A percentile compares a stretch with the other conserved stretches of the same genome.
Conservation (phyloP, 2,329 filamentous ascomycete genomes). For the Aspergillus sp. region DNA sequence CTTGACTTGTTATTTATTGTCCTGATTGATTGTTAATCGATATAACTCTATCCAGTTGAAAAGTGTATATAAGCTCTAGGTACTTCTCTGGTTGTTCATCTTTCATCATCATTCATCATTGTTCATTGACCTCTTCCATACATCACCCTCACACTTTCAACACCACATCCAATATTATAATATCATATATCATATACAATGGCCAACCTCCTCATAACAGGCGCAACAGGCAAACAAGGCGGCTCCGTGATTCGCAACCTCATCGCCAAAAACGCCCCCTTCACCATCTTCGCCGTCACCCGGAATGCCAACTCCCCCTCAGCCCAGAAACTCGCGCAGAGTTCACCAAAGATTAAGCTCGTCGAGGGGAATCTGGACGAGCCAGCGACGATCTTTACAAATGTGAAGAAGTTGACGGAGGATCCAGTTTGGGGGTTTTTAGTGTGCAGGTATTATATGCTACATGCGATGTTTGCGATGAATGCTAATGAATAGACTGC, state of each 20-base stretch:
- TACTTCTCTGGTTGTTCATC: no score
- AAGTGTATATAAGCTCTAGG: no score
- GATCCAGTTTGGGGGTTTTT: constrained; percentile 54
- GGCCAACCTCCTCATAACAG: constrained; percentile 27
- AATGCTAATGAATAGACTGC: not conserved
- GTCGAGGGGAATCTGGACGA: constrained; percentile 57
- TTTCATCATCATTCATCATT: no score
- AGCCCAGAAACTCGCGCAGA: constrained; percentile 45
- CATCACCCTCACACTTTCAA: no score
- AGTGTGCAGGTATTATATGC: constrained; percentile 49
- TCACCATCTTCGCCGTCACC: constrained; percentile 57
- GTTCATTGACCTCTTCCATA: no score
- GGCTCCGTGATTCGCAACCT: constrained; percentile 30
- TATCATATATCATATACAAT: not conserved
- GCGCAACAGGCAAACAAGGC: constrained; percentile 41
- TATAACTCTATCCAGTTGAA: no score
- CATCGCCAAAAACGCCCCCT: constrained; percentile 21
- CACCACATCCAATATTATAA: not conserved
- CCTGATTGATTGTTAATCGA: no score
- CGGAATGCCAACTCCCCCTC: constrained; percentile 49
- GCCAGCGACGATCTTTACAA: constrained; percentile 45
- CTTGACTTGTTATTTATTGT: no score
- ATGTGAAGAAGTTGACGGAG: constrained; percentile 32
- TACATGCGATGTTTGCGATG: not conserved
- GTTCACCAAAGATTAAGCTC: constrained; percentile 48